A percentile compares a stretch with the other conserved stretches of the same genome.
These are phyloP conservation scores for Mytilinidion resinicola DNA, from an alignment of 495 filamentous ascomycete genomes.

Conservation along the genomic window DNA sequence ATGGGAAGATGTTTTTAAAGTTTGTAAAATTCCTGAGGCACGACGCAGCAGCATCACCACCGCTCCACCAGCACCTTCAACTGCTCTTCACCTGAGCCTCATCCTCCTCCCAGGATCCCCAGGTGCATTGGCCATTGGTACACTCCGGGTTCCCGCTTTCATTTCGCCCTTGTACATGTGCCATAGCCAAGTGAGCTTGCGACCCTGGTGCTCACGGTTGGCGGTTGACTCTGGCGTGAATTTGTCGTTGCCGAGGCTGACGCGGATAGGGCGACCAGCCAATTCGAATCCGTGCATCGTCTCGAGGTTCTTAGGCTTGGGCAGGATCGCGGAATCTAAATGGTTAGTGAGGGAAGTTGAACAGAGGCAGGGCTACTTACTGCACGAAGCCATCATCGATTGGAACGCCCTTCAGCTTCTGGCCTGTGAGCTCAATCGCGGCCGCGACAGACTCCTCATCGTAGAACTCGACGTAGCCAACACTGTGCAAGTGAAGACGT, in stretches of 20 bases:
- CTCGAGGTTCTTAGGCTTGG: conserved; percentile 86
- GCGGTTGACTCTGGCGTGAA: conserved; percentile 98
- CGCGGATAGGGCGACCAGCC: conserved; percentile 91
- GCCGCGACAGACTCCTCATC: conserved; percentile 89
- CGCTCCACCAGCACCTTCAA: no score
- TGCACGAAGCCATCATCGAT: conserved; percentile 99
- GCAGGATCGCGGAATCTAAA: conserved; percentile 82
- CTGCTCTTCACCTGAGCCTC: no score
- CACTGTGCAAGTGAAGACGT: conserved; percentile 95
- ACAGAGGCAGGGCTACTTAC: conserved; percentile 52
- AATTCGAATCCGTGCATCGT: conserved; percentile 99
- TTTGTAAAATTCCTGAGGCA: no score
- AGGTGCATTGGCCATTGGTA: no score
- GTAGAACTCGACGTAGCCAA: conserved; percentile 93
- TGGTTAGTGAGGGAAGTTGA: conserved; percentile 31
- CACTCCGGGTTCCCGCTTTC: no score
- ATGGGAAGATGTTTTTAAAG: no score
- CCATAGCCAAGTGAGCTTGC: no score
- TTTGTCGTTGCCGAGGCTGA: conserved; percentile 99
- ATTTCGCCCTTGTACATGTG: no score
- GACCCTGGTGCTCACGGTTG: no score
- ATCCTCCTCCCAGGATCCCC: no score
- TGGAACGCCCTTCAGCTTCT: conserved; percentile 96
- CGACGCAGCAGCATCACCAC: no score
- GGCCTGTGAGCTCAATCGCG: conserved; percentile 97